Percentiles rank a stretch among this genome's conserved stretches.
phyloP scores from a whole-genome alignment of 139 green algal species.

The Coelastrella sp. region DNA sequence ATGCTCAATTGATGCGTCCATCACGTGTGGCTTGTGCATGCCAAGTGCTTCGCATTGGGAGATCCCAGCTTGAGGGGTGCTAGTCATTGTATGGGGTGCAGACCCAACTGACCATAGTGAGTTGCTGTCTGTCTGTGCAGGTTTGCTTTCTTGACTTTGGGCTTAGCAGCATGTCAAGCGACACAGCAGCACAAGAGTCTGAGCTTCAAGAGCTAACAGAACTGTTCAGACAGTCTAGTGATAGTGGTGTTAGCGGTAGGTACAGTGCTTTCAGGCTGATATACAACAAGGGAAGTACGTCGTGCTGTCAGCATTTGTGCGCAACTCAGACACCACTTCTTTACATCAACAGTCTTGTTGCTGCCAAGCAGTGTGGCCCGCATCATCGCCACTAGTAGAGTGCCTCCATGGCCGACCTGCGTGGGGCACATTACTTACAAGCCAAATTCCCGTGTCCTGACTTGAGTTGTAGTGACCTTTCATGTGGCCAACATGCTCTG shows the following conservation, averaged over 20 bases:
- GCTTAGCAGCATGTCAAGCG: no score
- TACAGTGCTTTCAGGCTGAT: not conserved
- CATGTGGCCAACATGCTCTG: not conserved
- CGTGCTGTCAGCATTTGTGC: not conserved
- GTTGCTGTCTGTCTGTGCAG: no score
- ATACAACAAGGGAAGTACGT: not conserved
- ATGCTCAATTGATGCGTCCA: not conserved
- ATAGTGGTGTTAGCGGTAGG: slow-evolving; percentile 4
- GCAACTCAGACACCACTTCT: not conserved
- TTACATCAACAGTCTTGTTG: no score
- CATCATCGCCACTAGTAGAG: not conserved
- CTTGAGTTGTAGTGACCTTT: not conserved
- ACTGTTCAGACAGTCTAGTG: not conserved
- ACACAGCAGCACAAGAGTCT: no score
- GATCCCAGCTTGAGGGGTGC: not conserved
- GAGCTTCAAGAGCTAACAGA: not conserved
- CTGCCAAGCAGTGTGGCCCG: not conserved
- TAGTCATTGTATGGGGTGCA: no score
- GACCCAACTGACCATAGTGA: no score
- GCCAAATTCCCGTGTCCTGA: not conserved
- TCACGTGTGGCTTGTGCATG: slow-evolving; percentile 2
- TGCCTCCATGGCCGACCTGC: not conserved
- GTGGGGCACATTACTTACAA: not conserved
- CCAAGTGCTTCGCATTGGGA: not conserved
- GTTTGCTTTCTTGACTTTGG: no score